Evolutionary conservation across 805 yeast genomes (phyloP).

Genomic region (Ascoidea tarda): DNA sequence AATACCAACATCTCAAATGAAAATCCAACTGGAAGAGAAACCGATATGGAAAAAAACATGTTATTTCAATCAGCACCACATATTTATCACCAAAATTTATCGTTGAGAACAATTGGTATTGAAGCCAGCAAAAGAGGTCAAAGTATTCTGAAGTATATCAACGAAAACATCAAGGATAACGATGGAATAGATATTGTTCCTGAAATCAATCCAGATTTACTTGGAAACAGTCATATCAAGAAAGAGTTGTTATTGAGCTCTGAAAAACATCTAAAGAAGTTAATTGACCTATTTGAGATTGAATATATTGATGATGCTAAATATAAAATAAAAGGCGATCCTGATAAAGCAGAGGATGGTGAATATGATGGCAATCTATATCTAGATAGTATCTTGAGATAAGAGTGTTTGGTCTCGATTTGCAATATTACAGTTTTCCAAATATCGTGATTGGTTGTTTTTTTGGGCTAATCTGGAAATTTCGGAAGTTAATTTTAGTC

Average conservation of each 20-base stretch:
- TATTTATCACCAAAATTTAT: too few relatives aligned
- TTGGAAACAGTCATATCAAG: slow-evolving; percentile 11
- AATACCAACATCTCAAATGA: too few relatives aligned
- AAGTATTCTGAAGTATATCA: slow-evolving; percentile 9
- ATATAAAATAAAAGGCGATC: slow-evolving; percentile 6
- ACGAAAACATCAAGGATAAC: slow-evolving; percentile 1
- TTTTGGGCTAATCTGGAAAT: too few relatives aligned
- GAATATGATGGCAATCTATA: not conserved
- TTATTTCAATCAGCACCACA: not conserved
- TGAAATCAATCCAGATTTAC: slow-evolving; percentile 12
- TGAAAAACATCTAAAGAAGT: slow-evolving; percentile 7
- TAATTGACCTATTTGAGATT: slow-evolving; percentile 11
- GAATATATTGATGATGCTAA: slow-evolving; percentile 10
- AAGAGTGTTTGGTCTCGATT: too few relatives aligned
- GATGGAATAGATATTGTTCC: not conserved
- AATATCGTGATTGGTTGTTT: too few relatives aligned
- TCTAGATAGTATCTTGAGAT: not conserved
- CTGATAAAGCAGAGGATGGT: slow-evolving; percentile 1
- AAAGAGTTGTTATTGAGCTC: slow-evolving; percentile 6
- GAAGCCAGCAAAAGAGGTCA: slow-evolving; percentile 4
- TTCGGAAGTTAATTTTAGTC: too few relatives aligned
- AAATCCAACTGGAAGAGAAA: too few relatives aligned
- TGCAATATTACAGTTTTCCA: too few relatives aligned
- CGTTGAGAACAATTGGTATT: not conserved
- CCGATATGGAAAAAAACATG: not conserved